Percentiles rank a stretch among this genome's conserved stretches.
phyloP scores from a whole-genome alignment of 352 stramenopile species.

The Pythium chondricola region DNA sequence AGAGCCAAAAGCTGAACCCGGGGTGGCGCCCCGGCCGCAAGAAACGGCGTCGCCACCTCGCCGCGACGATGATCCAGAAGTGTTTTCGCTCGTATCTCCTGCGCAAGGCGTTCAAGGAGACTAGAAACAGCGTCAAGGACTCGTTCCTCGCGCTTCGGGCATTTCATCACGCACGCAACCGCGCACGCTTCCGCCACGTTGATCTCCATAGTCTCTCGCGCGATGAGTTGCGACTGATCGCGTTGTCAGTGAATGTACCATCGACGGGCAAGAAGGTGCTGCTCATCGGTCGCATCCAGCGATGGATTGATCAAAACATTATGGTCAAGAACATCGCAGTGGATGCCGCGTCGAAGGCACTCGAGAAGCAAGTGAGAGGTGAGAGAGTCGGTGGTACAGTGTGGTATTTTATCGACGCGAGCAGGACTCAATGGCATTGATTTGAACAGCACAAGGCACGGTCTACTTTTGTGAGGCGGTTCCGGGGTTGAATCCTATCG shows the following conservation, averaged over 20 bases:
- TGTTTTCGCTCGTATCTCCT: conserved; percentile 54
- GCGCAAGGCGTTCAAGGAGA: conserved; percentile 45
- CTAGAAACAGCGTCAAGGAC: conserved; percentile 29
- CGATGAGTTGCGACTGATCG: conserved; percentile 54
- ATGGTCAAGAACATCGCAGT: conserved; percentile 49
- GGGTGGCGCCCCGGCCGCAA: conserved; percentile 41
- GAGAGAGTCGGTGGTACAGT: not conserved
- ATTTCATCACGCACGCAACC: conserved; percentile 46
- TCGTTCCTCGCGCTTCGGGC: conserved; percentile 46
- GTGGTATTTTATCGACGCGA: too few species aligned
- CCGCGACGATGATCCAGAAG: conserved; percentile 67
- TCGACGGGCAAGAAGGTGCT: conserved; percentile 74
- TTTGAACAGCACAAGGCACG: conserved; percentile 36
- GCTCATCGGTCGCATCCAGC: conserved; percentile 64
- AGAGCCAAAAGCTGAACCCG: conserved; percentile 45
- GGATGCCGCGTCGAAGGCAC: conserved; percentile 43
- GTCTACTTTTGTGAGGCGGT: conserved; percentile 66
- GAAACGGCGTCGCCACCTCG: conserved; percentile 36
- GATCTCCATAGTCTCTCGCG: conserved; percentile 53
- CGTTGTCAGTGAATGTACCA: conserved; percentile 60
- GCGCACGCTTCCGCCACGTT: conserved; percentile 44
- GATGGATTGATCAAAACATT: conserved; percentile 67
- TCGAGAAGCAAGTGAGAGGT: conserved; percentile 52
- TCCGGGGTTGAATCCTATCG: conserved; percentile 28
- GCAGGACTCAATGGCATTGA: too few species aligned